Evolutionary conservation across 306 rosid species (phyloP).

Genomic region (Hippophae rhamnoides): DNA sequence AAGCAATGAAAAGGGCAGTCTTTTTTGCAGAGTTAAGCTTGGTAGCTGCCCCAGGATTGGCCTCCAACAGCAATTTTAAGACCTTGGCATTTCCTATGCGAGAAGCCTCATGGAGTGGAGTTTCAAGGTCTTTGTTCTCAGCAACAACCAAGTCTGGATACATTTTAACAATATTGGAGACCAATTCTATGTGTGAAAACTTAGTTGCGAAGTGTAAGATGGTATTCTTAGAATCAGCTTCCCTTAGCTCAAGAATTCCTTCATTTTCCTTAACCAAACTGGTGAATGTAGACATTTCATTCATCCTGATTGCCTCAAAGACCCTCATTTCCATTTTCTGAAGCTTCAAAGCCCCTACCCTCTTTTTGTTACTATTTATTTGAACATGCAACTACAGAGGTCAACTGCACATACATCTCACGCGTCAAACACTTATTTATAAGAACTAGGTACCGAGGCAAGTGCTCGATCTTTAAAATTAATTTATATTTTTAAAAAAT

Average conservation of each 20-base stretch:
- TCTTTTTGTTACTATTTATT: background rate
- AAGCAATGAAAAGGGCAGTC: constrained; percentile 47
- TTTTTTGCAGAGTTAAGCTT: constrained; percentile 30
- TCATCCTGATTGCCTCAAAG: constrained; percentile 29
- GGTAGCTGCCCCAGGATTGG: constrained; percentile 32
- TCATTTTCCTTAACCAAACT: constrained; percentile 29
- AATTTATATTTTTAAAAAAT: too few relatives aligned
- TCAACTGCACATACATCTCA: too few relatives aligned
- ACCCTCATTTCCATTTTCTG: constrained; percentile 39
- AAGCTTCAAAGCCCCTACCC: background rate
- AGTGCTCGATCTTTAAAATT: too few relatives aligned
- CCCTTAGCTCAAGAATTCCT: constrained; percentile 37
- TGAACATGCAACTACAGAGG: background rate
- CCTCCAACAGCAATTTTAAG: constrained; percentile 36
- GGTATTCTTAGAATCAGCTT: constrained; percentile 33
- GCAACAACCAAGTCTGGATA: constrained; percentile 52
- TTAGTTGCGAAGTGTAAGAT: constrained; percentile 52
- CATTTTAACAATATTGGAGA: constrained; percentile 28
- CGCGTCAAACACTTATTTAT: too few relatives aligned
- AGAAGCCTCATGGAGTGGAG: constrained; percentile 67
- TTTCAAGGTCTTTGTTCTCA: constrained; percentile 42
- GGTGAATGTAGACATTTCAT: constrained; percentile 27
- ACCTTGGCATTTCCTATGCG: constrained; percentile 30
- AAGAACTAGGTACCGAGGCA: too few relatives aligned
- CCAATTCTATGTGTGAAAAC: constrained; percentile 37